Evolutionary conservation across 2,329 filamentous ascomycete species (phyloP).

Genomic region (Pseudocercospora vitis): DNA sequence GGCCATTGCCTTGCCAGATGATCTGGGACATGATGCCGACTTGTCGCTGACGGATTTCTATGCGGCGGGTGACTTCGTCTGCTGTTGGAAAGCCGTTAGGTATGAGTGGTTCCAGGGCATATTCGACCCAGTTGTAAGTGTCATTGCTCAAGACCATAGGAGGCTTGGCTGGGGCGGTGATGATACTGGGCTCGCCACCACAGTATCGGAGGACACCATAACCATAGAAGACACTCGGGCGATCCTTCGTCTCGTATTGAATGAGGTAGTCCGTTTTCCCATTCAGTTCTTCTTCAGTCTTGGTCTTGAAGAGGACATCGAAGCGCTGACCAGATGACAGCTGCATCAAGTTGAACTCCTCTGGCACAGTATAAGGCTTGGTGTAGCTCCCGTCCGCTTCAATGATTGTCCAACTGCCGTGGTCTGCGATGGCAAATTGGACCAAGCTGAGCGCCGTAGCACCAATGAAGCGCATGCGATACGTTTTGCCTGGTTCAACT

Average conservation of each 20-base stretch:
- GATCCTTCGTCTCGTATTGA: constrained; percentile 53
- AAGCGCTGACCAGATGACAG: constrained; percentile 62
- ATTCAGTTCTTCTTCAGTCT: constrained; percentile 48
- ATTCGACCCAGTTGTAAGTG: constrained; percentile 42
- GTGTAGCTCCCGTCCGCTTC: constrained; percentile 59
- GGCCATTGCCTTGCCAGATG: constrained; percentile 28
- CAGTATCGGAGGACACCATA: constrained; percentile 54
- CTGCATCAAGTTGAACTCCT: constrained; percentile 52
- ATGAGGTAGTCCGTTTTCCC: constrained; percentile 45
- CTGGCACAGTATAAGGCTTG: constrained; percentile 42
- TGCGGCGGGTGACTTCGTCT: constrained; percentile 38
- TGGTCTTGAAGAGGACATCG: constrained; percentile 57
- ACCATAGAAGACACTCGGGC: constrained; percentile 47
- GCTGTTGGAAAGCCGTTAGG: constrained; percentile 38
- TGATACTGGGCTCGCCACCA: constrained; percentile 21
- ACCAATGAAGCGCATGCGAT: constrained; percentile 62
- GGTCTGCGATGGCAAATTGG: constrained; percentile 57
- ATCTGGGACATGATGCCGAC: constrained; percentile 13
- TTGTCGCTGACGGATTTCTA: constrained; percentile 35
- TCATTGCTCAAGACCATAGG: constrained; percentile 38
- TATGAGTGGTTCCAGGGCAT: constrained; percentile 39
- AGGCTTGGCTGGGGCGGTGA: constrained; percentile 22
- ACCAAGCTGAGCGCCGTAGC: constrained; percentile 56
- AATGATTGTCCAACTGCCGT: constrained; percentile 58
- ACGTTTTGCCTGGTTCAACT: constrained; percentile 61